Conservation (phyloP, 1,284 basidiomycete species). For the Cutaneotrichosporon dermatis region DNA sequence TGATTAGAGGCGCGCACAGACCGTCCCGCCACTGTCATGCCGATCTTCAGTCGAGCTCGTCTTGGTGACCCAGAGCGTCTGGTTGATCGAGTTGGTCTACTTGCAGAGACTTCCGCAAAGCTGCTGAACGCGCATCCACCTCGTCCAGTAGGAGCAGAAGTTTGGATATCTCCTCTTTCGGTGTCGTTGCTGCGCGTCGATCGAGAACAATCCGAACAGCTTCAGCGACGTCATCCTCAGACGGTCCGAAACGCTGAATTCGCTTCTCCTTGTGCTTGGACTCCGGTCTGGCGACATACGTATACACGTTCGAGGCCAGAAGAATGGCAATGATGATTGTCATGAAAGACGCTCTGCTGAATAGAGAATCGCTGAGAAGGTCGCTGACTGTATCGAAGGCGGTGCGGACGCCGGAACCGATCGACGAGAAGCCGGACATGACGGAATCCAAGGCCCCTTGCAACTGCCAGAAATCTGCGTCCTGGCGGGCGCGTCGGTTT, state of each 20-base stretch:
- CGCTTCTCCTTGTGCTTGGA: slow-evolving; percentile 19
- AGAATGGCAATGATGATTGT: slow-evolving; percentile 66
- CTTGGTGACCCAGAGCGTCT: neutral
- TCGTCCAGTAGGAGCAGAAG: slow-evolving; percentile 32
- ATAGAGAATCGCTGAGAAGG: slow-evolving; percentile 58
- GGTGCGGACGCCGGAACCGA: slow-evolving; percentile 64
- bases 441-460: slow-evolving; percentile 83
- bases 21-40: too few species aligned
- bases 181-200: slow-evolving; percentile 11
- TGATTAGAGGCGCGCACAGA: too few species aligned
- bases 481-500: slow-evolving; percentile 29
- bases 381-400: slow-evolving; percentile 57
- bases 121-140: slow-evolving; percentile 26
- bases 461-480: slow-evolving; percentile 56
- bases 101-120: slow-evolving; percentile 5
- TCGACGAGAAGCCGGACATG: slow-evolving; percentile 62
- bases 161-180: slow-evolving; percentile 28
- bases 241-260: slow-evolving; percentile 14
- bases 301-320: slow-evolving; percentile 62
- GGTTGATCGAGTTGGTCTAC: too few species aligned
- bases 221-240: slow-evolving; percentile 30
- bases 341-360: slow-evolving; percentile 54
- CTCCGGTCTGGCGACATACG: slow-evolving; percentile 31
- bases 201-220: slow-evolving; percentile 31
- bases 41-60: neutral